These are phyloP conservation scores for Agrocybe praecox DNA, from an alignment of 768 basidiomycete genomes.

Conservation along the genomic window DNA sequence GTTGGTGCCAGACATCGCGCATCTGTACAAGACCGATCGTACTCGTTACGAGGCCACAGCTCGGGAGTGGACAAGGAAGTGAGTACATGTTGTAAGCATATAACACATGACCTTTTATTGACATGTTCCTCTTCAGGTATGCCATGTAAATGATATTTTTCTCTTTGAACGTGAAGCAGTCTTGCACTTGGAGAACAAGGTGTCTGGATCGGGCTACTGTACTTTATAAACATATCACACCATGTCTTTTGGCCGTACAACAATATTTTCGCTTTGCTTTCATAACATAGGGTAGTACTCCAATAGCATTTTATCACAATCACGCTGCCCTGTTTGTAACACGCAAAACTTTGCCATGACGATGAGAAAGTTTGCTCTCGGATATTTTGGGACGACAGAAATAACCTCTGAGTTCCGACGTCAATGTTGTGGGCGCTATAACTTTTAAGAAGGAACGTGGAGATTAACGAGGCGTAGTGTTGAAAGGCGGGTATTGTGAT, in stretches of 20 bases:
- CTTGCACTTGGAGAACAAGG: constrained; percentile 21
- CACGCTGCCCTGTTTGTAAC: not conserved
- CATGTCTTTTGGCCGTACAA: constrained; percentile 24
- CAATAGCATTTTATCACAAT: constrained; percentile 22
- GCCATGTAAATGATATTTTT: constrained; percentile 49
- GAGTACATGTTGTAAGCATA: constrained; percentile 28
- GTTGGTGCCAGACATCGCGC: constrained; percentile 97
- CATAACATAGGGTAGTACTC: constrained; percentile 30
- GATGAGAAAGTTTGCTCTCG: not conserved
- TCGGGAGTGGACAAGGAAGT: constrained; percentile 99
- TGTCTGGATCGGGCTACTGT: constrained; percentile 33
- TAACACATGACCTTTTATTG: not conserved
- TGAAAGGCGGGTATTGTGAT: too few species aligned
- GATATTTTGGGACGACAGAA: too few species aligned
- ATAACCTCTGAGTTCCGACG: too few species aligned
- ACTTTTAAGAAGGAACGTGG: too few species aligned
- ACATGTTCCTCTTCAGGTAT: constrained; percentile 30
- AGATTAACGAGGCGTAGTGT: too few species aligned
- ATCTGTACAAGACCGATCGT: constrained; percentile 99
- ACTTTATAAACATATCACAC: constrained; percentile 32
- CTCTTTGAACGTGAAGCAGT: constrained; percentile 19
- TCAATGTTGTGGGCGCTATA: too few species aligned
- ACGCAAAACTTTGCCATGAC: not conserved
- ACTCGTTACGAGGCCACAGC: constrained; percentile 97
- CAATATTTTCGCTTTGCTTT: constrained; percentile 27